A percentile compares a stretch with the other conserved stretches of the same genome.
phyloP scores from a whole-genome alignment of 2,329 filamentous ascomycete species.

The Monosporascus sp. region DNA sequence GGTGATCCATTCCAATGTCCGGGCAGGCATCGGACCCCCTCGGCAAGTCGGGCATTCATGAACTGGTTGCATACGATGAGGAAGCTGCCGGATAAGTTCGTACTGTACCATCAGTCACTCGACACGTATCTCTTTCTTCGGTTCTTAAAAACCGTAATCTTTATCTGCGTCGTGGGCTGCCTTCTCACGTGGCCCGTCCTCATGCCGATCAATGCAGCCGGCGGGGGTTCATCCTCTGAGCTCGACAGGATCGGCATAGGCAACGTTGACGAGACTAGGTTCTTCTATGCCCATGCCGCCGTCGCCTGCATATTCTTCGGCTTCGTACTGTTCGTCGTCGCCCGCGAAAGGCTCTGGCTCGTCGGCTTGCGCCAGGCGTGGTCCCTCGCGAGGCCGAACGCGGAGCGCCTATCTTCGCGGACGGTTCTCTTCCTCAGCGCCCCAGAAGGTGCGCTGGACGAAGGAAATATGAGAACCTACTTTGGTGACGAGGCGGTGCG shows the following conservation, averaged over 20 bases:
- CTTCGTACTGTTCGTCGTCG: constrained; percentile 86
- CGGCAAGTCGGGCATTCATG: constrained; percentile 13
- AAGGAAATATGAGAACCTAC: constrained; percentile 65
- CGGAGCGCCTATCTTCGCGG: constrained; percentile 78
- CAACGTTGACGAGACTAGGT: constrained; percentile 52
- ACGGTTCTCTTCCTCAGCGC: constrained; percentile 92
- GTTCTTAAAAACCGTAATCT: constrained; percentile 70
- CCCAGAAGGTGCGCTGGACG: constrained; percentile 68
- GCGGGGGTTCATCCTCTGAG: constrained; percentile 58
- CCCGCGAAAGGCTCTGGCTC: constrained; percentile 86
- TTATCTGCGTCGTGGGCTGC: constrained; percentile 76
- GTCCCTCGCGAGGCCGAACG: constrained; percentile 76
- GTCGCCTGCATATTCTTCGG: constrained; percentile 79
- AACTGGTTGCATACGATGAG: constrained; percentile 22
- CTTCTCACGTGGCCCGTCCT: constrained; percentile 81
- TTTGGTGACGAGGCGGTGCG: constrained; percentile 76
- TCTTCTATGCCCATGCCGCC: constrained; percentile 75
- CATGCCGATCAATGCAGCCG: constrained; percentile 78
- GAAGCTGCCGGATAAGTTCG: constrained; percentile 65
- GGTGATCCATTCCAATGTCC: constrained; percentile 7
- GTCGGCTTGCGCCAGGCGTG: constrained; percentile 93
- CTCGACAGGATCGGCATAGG: constrained; percentile 57
- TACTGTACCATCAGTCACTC: constrained; percentile 80
- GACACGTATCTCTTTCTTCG: constrained; percentile 86
- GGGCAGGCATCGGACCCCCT: constrained; percentile 23